Base-by-base conservation (phyloP, 805 yeast species). In the Wickerhamiella azyma region DNA sequence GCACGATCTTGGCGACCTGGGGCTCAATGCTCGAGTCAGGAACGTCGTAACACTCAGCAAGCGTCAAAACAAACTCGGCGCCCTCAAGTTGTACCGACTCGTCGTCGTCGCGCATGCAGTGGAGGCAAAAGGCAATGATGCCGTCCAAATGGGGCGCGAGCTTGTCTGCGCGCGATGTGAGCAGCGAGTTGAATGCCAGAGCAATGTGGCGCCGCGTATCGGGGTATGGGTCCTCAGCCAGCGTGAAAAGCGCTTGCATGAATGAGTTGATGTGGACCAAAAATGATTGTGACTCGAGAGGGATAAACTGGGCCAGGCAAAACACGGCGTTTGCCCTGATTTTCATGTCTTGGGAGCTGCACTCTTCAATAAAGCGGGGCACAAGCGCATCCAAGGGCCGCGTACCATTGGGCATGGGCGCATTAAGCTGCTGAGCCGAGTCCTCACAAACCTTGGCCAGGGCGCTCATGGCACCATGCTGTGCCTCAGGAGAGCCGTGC, bases 401-500 rank as follows among this genome's bases (percentile, higher is more conserved):
- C 40, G 47, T 47, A 33, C 51, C 48, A 48, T 74, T 72, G 4
- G 83, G 81, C 62, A 76, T 74, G 48, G 77, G 81, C 42, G 69
- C 62, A 58, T 84, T 86, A 48, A 92, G 71, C 32, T 72, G 63
- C 39, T 67, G 66, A 8, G 78, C 76, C 24, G 84, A 76, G 59
- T 92, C 98, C 60, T 92, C 98, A 67, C 95, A 85, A 43, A 92
- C 81, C 61, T 88, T 85, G 33, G 81, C 70, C 50, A 92, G 67
- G 0, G 96, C 88, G 52, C 81, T 71, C 62, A 85, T 74, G 1
- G 94, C 83, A 37, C 92, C 88, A 54, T 79, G 85, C 57, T 75
- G 78, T 3, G 75, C 66, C n/a, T 59, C 56, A 26, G 74, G 40
- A 10, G 69, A 71, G 7, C 65, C 61, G 46, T 69, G 60, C 36